Conservation (phyloP, 2,329 filamentous ascomycete genomes). For the Fusarium sp. region DNA sequence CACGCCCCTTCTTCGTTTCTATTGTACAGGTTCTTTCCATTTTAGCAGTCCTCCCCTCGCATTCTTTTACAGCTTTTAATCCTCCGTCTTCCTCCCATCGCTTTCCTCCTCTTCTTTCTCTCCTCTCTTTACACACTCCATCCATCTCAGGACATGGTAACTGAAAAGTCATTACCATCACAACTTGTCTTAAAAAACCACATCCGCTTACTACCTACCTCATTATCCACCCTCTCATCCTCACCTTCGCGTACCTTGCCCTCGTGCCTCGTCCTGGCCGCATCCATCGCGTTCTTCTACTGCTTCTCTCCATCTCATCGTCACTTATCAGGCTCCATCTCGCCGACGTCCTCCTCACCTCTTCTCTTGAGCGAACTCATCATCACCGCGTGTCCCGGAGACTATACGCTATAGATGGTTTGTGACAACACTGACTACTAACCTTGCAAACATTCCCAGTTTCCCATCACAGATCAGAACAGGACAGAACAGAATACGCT, state of each 20-base stretch:
- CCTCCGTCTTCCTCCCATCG: slow-evolving; percentile 41
- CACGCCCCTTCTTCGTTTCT: slow-evolving; percentile 36
- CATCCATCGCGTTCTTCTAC: slow-evolving; percentile 4
- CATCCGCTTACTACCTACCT: neutral
- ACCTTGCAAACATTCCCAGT: slow-evolving; percentile 36
- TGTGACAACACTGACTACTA: slow-evolving; percentile 46
- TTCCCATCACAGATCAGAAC: slow-evolving; percentile 12
- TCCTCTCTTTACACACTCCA: neutral
- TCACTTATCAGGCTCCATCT: neutral
- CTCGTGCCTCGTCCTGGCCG: slow-evolving; percentile 22
- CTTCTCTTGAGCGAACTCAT: slow-evolving; percentile 12
- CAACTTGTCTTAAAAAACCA: slow-evolving; percentile 2
- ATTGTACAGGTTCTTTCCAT: slow-evolving; percentile 31
- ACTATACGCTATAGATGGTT: slow-evolving; percentile 41
- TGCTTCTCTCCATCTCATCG: neutral
- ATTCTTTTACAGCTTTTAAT: slow-evolving; percentile 30
- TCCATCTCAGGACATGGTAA: neutral
- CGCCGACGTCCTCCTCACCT: neutral
- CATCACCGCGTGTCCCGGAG: slow-evolving; percentile 21
- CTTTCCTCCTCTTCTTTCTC: slow-evolving; percentile 31
- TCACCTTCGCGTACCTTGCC: slow-evolving; percentile 16
- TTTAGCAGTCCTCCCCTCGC: slow-evolving; percentile 39
- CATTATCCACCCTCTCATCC: neutral
- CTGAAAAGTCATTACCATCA: slow-evolving; percentile 1
- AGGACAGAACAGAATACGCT: neutral